Percentiles rank a stretch among this genome's conserved stretches.
These are phyloP conservation scores for Kwoniella dejecticola DNA, from an alignment of 768 basidiomycete genomes.

Conservation along the genomic window DNA sequence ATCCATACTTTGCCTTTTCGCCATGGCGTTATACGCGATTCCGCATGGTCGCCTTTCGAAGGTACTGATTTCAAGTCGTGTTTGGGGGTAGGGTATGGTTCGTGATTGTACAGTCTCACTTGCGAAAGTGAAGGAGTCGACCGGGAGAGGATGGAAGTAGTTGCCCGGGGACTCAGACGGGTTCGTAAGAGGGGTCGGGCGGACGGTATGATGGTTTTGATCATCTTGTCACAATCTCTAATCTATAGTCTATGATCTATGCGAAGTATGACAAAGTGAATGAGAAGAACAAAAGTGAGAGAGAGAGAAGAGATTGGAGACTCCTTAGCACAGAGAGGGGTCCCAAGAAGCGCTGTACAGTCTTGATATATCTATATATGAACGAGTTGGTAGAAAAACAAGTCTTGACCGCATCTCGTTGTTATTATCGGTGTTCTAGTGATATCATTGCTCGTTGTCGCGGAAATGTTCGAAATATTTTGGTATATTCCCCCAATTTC, in stretches of 20 bases:
- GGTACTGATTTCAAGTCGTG: constrained; percentile 17
- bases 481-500: too few species aligned
- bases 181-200: constrained; percentile 3
- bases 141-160: background rate
- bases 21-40: constrained; percentile 14
- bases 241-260: background rate
- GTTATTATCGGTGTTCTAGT: constrained; percentile 1
- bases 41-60: constrained; percentile 7
- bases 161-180: constrained; percentile 5
- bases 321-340: constrained; percentile 1
- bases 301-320: constrained; percentile 2
- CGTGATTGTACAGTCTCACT: constrained; percentile 4
- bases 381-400: background rate
- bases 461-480: too few species aligned
- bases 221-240: constrained; percentile 3
- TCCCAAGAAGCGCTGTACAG: background rate
- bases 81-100: constrained; percentile 12
- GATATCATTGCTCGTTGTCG: background rate
- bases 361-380: constrained; percentile 7
- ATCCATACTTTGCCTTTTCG: constrained; percentile 21
- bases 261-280: too few species aligned
- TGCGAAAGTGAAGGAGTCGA: background rate
- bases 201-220: constrained; percentile 1
- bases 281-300: constrained; percentile 1
- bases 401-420: too few species aligned